Evolutionary conservation across 106 monocot species (phyloP), one percentile per base, ranked within the genome.

Genomic region (Agapanthus africanus): DNA sequence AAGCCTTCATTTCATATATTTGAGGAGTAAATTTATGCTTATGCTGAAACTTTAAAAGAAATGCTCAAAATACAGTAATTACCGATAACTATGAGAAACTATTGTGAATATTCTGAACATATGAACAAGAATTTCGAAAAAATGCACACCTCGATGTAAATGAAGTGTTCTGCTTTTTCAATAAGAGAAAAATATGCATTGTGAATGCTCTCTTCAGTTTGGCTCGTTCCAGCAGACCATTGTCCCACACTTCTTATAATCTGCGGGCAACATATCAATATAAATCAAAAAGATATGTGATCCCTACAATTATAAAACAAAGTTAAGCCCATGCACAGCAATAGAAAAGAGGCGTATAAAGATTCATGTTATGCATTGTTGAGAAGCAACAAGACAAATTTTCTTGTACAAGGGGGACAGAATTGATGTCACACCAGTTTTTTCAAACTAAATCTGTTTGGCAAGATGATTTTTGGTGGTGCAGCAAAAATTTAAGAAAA

Each of bases 141-240:
- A 63, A 27, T 38, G 16, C n/a, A 49, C 14, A 99, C 99, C 99
- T 99, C 99, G 65, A 99, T 99, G 52, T 99, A 99, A 66, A 99
- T 72, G 62, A 99, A 99, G 67, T 99, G 87, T 71, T 99, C 99
- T 59, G 93, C 78, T 79, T 93, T 93, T 31, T 99, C 99, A 80
- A 99, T 99, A 68, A 93, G 75, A 66, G 87, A 83, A 72, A 80
- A 67, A 40, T 93, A 99, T 37, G 99, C 93, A 73, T 78, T 93
- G 69, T 99, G 99, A 74, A 99, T 99, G 78, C 99, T 99, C 69
- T 90, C 90, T 79, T 99, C 99, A 59, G 80, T 99, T 87, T 85
- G 99, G 57, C 80, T 81, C 40, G 99, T 99, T 69, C 99, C 93
- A 66, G 90, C 90, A 68, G 99, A 99, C 99, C 99, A 99, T 63